Evolutionary conservation across 352 stramenopile genomes (phyloP).

Genomic region (Aphanomyces cochlioides): DNA sequence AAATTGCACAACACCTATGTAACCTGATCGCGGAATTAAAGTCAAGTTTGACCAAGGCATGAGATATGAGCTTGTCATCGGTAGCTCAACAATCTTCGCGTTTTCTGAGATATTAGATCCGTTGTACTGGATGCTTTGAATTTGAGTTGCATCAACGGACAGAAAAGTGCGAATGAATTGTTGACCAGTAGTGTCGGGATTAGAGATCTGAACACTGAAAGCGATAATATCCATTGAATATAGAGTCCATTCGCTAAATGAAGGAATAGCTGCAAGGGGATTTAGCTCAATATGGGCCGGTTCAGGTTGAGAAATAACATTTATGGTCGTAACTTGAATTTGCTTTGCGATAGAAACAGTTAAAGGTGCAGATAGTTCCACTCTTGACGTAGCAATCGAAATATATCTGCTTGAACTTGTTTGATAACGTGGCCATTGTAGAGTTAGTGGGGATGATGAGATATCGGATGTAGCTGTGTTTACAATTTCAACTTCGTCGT

Average conservation of each 20-base stretch:
- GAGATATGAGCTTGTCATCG: neutral
- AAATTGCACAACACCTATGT: neutral
- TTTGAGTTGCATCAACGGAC: too few species aligned
- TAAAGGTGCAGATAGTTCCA: neutral
- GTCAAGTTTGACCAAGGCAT: conserved; percentile 1
- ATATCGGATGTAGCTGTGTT: neutral
- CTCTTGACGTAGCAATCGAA: neutral
- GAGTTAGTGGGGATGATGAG: neutral
- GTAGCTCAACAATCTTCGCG: neutral
- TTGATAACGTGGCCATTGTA: conserved; percentile 9
- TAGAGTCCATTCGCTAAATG: too few species aligned
- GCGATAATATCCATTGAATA: too few species aligned
- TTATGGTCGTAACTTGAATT: neutral
- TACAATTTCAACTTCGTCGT: neutral
- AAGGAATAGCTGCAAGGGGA: too few species aligned
- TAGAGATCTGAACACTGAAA: too few species aligned
- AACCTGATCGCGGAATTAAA: neutral
- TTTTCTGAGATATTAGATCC: neutral
- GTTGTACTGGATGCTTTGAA: too few species aligned
- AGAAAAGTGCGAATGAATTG: too few species aligned
- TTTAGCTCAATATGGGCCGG: too few species aligned
- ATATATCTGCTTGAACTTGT: neutral
- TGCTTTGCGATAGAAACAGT: neutral
- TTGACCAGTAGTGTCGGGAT: too few species aligned
- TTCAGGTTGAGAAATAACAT: too few species aligned